Percentiles rank a stretch among this genome's conserved stretches.
Evolutionary conservation across 495 filamentous ascomycete genomes (phyloP).

Genomic region (Neurospora sp.): DNA sequence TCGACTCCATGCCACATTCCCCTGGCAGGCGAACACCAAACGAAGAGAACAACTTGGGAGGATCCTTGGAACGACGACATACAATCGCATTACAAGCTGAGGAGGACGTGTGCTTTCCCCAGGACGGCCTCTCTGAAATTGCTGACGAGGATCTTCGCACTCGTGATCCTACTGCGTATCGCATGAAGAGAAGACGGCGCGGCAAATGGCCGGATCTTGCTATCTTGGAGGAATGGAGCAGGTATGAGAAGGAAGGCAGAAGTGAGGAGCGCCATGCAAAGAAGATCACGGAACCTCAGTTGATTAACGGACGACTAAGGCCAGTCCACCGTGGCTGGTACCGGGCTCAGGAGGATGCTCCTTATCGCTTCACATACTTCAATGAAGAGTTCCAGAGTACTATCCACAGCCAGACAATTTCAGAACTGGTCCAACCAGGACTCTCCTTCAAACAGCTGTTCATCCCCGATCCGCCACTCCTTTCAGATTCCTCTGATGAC

Average conservation of each 20-base stretch:
- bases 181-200: slow-evolving; percentile 41
- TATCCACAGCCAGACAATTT: slow-evolving; percentile 90
- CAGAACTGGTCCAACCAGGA: slow-evolving; percentile 78
- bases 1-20: slow-evolving; percentile 24
- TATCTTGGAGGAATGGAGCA: slow-evolving; percentile 82
- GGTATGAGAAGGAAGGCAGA: slow-evolving; percentile 80
- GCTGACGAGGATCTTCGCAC: slow-evolving; percentile 59
- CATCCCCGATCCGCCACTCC: slow-evolving; percentile 41
- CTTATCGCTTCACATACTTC: slow-evolving; percentile 96
- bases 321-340: slow-evolving; percentile 68
- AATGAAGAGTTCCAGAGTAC: slow-evolving; percentile 92
- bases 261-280: slow-evolving; percentile 82
- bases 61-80: slow-evolving; percentile 31
- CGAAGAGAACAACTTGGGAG: slow-evolving; percentile 27
- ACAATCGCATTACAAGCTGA: slow-evolving; percentile 48
- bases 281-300: slow-evolving; percentile 84
- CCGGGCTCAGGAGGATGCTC: slow-evolving; percentile 76
- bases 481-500: slow-evolving; percentile 48
- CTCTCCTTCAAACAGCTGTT: slow-evolving; percentile 78
- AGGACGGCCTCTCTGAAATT: slow-evolving; percentile 64
- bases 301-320: slow-evolving; percentile 78
- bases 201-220: slow-evolving; percentile 50
- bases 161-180: slow-evolving; percentile 21
- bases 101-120: slow-evolving; percentile 90
- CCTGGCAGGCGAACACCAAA: slow-evolving; percentile 22